A percentile compares a stretch with the other conserved stretches of the same genome.
phyloP scores from a whole-genome alignment of 805 yeast genomes.

The Candida ficus region DNA sequence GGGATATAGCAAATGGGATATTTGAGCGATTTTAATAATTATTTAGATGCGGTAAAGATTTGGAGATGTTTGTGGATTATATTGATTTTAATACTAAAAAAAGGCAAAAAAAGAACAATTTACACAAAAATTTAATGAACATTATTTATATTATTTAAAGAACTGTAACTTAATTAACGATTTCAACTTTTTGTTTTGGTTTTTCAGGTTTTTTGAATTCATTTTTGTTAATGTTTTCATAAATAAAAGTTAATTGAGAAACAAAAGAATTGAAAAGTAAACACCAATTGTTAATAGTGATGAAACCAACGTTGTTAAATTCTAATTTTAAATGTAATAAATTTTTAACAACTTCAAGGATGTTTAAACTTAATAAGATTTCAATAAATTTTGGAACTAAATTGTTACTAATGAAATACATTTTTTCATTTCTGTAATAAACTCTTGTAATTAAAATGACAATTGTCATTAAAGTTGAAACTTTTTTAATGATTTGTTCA shows the following conservation, averaged over 20 bases:
- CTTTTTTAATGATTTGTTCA: slow-evolving; percentile 27
- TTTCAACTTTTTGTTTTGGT: not conserved
- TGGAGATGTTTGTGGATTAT: too few relatives aligned
- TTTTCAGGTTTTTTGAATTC: not conserved
- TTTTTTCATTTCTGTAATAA: slow-evolving; percentile 46
- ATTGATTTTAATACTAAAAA: too few relatives aligned
- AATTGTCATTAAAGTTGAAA: not conserved
- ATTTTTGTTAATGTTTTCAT: not conserved
- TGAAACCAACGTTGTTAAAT: slow-evolving; percentile 4
- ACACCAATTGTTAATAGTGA: slow-evolving; percentile 7
- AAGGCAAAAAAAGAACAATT: too few relatives aligned
- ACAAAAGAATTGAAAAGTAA: slow-evolving; percentile 2
- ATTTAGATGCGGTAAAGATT: too few relatives aligned
- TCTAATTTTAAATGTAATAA: slow-evolving; percentile 3
- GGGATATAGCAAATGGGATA: too few relatives aligned
- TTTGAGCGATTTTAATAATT: too few relatives aligned
- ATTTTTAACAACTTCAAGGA: slow-evolving; percentile 1
- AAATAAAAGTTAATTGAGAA: not conserved
- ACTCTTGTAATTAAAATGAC: slow-evolving; percentile 31
- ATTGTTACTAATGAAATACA: slow-evolving; percentile 55
- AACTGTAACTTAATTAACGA: not conserved
- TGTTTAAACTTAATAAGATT: slow-evolving; percentile 46
- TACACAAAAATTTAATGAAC: not conserved
- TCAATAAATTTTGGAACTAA: slow-evolving; percentile 51
- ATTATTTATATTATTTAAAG: not conserved